phyloP scores from a whole-genome alignment of 1,284 basidiomycete species.

The Melampsora abietis-canadensis region DNA sequence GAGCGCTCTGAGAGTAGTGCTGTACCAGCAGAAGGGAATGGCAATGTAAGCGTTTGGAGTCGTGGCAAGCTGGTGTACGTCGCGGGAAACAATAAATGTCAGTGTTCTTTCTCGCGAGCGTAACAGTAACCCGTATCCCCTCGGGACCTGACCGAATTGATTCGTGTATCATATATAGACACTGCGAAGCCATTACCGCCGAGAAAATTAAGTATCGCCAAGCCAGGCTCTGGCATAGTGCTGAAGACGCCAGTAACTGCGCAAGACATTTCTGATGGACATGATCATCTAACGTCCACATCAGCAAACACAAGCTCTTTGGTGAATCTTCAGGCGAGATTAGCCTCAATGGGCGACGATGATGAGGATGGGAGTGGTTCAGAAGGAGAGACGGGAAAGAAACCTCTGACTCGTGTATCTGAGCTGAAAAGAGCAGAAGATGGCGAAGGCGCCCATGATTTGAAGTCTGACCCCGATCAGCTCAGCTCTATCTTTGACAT shows the following conservation, averaged over 20 bases:
- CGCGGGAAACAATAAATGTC: slow-evolving; percentile 38
- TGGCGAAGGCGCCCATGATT: not conserved
- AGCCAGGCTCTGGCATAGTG: slow-evolving; percentile 5
- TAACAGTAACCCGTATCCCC: too few species aligned
- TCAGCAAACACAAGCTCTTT: slow-evolving; percentile 8
- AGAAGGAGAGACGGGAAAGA: not conserved
- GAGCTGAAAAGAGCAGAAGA: not conserved
- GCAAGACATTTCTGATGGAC: not conserved
- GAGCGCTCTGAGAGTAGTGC: slow-evolving; percentile 10
- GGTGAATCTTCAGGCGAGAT: not conserved
- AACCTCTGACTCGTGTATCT: not conserved
- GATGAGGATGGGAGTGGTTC: slow-evolving; percentile 3
- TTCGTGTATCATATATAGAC: not conserved
- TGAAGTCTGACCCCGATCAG: not conserved
- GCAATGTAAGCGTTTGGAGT: slow-evolving; percentile 40
- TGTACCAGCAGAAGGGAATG: slow-evolving; percentile 2
- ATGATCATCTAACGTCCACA: not conserved
- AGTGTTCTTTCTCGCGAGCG: not conserved
- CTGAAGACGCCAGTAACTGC: slow-evolving; percentile 8
- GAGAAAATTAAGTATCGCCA: slow-evolving; percentile 9
- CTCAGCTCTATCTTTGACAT: slow-evolving; percentile 4
- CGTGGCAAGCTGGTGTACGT: slow-evolving; percentile 41
- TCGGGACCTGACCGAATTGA: not conserved
- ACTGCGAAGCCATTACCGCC: slow-evolving; percentile 11
- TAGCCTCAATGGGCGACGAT: not conserved